Evolutionary conservation across 169 alveolate species (phyloP).

Genomic region (Cryptosporidium baileyi): DNA sequence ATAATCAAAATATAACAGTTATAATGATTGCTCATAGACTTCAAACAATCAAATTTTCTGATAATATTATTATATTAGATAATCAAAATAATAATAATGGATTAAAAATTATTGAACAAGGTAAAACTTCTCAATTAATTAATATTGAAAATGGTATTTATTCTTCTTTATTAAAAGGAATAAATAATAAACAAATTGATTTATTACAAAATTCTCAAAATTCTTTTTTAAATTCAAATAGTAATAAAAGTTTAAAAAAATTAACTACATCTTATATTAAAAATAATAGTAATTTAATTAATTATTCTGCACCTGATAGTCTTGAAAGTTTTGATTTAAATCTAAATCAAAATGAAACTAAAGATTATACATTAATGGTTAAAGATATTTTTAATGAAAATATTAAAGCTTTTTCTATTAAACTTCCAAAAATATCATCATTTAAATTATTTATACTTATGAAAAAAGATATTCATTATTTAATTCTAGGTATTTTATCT

Average conservation of each 20-base stretch:
- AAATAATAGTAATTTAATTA: neutral
- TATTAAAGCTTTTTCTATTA: neutral
- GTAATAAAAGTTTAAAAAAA: slow-evolving; percentile 6
- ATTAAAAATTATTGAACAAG: slow-evolving; percentile 73
- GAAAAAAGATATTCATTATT: slow-evolving; percentile 31
- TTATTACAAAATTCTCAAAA: neutral
- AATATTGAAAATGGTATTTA: slow-evolving; percentile 65
- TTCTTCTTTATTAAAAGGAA: slow-evolving; percentile 2
- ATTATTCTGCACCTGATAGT: neutral
- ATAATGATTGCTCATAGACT: slow-evolving; percentile 81
- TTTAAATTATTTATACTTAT: neutral
- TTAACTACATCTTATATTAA: slow-evolving; percentile 4
- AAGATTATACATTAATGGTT: slow-evolving; percentile 17
- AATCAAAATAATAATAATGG: slow-evolving; percentile 34
- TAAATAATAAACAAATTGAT: neutral
- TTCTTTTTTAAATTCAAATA: neutral
- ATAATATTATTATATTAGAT: slow-evolving; percentile 70
- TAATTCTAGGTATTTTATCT: slow-evolving; percentile 20
- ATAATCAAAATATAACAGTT: slow-evolving; percentile 73
- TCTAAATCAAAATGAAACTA: slow-evolving; percentile 28
- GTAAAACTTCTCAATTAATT: slow-evolving; percentile 56
- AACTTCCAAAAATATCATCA: slow-evolving; percentile 25
- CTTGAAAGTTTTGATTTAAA: neutral
- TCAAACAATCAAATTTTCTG: slow-evolving; percentile 73
- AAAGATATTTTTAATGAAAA: slow-evolving; percentile 27